These are phyloP conservation scores for Thraustochytrium sp. DNA, from an alignment of 352 stramenopile genomes.

Conservation along the genomic window DNA sequence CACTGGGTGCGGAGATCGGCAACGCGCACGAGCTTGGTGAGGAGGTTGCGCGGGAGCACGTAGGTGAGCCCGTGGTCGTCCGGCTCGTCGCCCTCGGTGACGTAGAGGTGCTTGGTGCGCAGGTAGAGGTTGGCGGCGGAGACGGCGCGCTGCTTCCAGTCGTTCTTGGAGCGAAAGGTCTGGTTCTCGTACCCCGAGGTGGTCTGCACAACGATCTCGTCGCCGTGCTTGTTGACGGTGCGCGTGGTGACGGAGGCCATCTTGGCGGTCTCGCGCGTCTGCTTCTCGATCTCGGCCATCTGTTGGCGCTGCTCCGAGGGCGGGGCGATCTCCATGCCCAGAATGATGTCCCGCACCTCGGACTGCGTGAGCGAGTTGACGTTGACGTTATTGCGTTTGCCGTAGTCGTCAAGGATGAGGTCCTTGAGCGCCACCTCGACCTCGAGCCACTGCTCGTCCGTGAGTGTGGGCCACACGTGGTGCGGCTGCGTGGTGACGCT, in stretches of 20 bases:
- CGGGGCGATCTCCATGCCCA: constrained; percentile 99
- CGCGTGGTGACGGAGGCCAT: constrained; percentile 97
- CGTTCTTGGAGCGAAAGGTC: constrained; percentile 97
- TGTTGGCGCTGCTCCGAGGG: constrained; percentile 98
- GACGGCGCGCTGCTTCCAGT: constrained; percentile 98
- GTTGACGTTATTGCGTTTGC: constrained; percentile 99
- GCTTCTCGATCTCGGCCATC: constrained; percentile 98
- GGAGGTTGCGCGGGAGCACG: constrained; percentile 98
- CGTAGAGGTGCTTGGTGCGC: constrained; percentile 99
- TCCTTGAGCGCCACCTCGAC: constrained; percentile 99
- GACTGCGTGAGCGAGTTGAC: constrained; percentile 97
- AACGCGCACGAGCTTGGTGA: constrained; percentile 99
- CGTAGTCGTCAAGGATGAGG: constrained; percentile 98
- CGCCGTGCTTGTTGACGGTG: constrained; percentile 97
- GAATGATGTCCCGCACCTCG: constrained; percentile 99
- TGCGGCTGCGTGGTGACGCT: constrained; percentile 97
- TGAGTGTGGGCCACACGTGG: constrained; percentile 97
- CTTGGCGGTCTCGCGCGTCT: constrained; percentile 94
- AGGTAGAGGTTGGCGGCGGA: constrained; percentile 97
- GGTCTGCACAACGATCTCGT: constrained; percentile 98
- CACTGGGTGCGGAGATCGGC: constrained; percentile 95
- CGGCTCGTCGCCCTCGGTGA: constrained; percentile 70
- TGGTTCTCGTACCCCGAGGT: constrained; percentile 99
- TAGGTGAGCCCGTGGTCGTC: constrained; percentile 98
- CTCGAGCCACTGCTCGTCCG: constrained; percentile 99